A percentile compares a stretch with the other conserved stretches of the same genome.
Evolutionary conservation across 495 filamentous ascomycete species (phyloP).

Genomic region (Xylaria acuta): DNA sequence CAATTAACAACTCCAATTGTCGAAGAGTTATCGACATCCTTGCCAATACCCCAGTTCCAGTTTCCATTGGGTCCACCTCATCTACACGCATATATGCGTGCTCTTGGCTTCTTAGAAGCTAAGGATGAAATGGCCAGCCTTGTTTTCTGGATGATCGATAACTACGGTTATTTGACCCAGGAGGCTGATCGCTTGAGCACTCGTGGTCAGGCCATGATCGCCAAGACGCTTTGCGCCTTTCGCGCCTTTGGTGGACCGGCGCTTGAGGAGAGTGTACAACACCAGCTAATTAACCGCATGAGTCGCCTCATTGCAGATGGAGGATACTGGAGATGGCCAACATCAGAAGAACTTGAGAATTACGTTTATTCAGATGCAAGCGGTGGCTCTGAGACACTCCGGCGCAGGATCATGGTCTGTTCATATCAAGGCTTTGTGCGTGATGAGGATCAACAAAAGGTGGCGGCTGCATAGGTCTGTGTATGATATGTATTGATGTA

Average conservation of each 20-base stretch:
- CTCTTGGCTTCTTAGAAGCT: conserved; percentile 46
- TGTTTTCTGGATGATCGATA: conserved; percentile 48
- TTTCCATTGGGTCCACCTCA: conserved; percentile 39
- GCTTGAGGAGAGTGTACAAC: conserved; percentile 32
- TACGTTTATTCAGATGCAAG: conserved; percentile 31
- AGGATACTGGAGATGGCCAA: conserved; percentile 39
- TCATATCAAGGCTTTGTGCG: not conserved
- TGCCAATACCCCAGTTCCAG: conserved; percentile 21
- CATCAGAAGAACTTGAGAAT: conserved; percentile 30
- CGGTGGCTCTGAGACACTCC: conserved; percentile 28
- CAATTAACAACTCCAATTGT: conserved; percentile 20
- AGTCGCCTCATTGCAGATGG: conserved; percentile 19
- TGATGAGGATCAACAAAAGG: not conserved
- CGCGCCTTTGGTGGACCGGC: conserved; percentile 34
- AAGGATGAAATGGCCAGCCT: conserved; percentile 42
- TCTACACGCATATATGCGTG: conserved; percentile 47
- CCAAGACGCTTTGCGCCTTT: conserved; percentile 44
- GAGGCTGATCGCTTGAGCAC: conserved; percentile 40
- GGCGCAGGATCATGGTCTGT: conserved; percentile 22
- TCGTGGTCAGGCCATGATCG: conserved; percentile 39
- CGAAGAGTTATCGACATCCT: not conserved
- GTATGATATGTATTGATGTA: conserved; percentile 16
- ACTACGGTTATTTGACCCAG: conserved; percentile 37
- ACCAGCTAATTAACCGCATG: conserved; percentile 35
- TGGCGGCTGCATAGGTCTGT: conserved; percentile 4